phyloP scores from a whole-genome alignment of 495 filamentous ascomycete species.

The Penicillium tannophilum region DNA sequence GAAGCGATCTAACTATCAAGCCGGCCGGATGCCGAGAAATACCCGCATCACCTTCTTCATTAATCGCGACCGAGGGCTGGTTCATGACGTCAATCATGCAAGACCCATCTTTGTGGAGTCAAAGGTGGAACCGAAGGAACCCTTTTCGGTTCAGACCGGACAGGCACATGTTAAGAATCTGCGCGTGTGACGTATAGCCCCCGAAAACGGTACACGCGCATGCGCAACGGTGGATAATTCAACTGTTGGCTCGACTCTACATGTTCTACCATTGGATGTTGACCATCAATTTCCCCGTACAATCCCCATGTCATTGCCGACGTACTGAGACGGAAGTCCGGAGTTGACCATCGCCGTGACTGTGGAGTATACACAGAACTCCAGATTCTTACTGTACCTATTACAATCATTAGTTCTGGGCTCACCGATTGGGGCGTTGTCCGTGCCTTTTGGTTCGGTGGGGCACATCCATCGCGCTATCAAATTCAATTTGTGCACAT shows the following conservation, averaged over 20 bases:
- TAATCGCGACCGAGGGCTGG: neutral
- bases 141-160: neutral
- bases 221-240: neutral
- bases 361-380: neutral
- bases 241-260: neutral
- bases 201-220: neutral
- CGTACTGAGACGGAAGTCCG: neutral
- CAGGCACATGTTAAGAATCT: neutral
- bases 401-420: neutral
- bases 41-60: neutral
- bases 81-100: slow-evolving; percentile 7
- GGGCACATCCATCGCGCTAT: neutral
- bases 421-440: neutral
- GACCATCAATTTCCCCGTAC: neutral
- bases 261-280: neutral
- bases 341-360: neutral
- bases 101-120: slow-evolving; percentile 8
- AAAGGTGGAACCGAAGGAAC: slow-evolving; percentile 3
- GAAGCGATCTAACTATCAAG: neutral
- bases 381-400: neutral
- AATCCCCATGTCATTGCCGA: neutral
- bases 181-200: neutral
- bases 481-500: neutral
- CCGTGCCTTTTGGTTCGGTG: neutral
- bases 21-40: neutral